Evolutionary conservation across 2,329 filamentous ascomycete genomes (phyloP).

Genomic region (Venturia carpophila): DNA sequence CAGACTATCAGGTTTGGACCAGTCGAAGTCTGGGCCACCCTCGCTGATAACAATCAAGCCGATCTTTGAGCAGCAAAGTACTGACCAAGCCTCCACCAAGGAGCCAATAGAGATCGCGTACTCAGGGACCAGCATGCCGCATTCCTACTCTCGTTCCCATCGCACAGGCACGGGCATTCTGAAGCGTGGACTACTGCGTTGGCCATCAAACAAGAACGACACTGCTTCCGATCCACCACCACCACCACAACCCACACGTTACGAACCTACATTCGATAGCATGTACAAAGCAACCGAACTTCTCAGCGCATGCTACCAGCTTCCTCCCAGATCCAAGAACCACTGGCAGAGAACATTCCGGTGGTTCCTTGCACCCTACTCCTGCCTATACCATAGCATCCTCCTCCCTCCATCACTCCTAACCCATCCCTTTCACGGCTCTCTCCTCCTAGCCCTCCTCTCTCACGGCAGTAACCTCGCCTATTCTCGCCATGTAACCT

Average conservation of each 20-base stretch:
- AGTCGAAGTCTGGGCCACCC: not conserved
- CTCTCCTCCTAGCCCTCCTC: constrained; percentile 8
- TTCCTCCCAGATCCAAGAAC: not conserved
- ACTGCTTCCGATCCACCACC: not conserved
- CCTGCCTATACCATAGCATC: constrained; percentile 1
- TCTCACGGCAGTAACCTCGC: constrained; percentile 5
- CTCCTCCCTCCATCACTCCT: not conserved
- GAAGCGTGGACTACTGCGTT: not conserved
- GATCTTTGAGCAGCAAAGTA: not conserved
- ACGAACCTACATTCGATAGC: constrained; percentile 7
- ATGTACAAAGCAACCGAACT: constrained; percentile 13
- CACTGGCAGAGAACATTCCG: not conserved
- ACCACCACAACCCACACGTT: constrained; percentile 1
- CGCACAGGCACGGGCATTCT: constrained; percentile 12
- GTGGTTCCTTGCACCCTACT: not conserved
- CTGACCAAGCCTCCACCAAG: not conserved
- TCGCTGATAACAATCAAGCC: not conserved
- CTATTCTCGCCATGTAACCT: not conserved
- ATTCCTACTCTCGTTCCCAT: not conserved
- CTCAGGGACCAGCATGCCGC: not conserved
- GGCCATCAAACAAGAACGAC: constrained; percentile 8
- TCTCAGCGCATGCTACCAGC: not conserved
- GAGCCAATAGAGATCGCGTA: not conserved
- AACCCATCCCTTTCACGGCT: constrained; percentile 9
- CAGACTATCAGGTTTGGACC: not conserved